These are phyloP conservation scores for Ophiostoma sp. DNA, from an alignment of 2,329 filamentous ascomycete species.

Conservation along the genomic window DNA sequence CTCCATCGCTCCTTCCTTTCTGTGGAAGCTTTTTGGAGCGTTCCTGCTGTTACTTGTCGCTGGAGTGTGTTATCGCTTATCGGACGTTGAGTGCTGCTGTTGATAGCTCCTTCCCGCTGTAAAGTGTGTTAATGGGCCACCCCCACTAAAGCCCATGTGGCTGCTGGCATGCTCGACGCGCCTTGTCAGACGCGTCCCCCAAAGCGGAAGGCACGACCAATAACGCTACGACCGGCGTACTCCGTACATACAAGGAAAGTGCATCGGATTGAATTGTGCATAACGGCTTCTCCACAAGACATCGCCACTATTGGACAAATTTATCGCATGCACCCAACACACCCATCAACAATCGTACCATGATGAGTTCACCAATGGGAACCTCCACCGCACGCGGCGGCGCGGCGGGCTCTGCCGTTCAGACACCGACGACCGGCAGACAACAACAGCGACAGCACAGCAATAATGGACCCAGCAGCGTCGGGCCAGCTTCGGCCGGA, in stretches of 20 bases:
- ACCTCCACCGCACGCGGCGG: background rate
- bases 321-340: background rate
- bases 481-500: conserved; percentile 11
- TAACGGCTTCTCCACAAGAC: background rate
- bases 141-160: conserved; percentile 16
- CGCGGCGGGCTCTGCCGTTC: conserved; percentile 9
- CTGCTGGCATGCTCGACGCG: conserved; percentile 14
- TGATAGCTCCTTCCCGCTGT: conserved; percentile 16
- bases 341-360: background rate
- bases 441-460: background rate
- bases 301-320: background rate
- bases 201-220: background rate
- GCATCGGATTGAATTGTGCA: background rate
- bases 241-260: background rate
- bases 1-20: background rate
- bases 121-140: background rate
- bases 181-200: conserved; percentile 15
- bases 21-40: background rate
- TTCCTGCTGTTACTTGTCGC: no score
- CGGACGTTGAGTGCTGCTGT: background rate
- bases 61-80: conserved; percentile 5
- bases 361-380: conserved; percentile 24
- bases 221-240: background rate
- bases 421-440: conserved; percentile 22
- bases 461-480: conserved; percentile 11